Base-by-base conservation (phyloP, 768 basidiomycete genomes). In the Boletales sp. region DNA sequence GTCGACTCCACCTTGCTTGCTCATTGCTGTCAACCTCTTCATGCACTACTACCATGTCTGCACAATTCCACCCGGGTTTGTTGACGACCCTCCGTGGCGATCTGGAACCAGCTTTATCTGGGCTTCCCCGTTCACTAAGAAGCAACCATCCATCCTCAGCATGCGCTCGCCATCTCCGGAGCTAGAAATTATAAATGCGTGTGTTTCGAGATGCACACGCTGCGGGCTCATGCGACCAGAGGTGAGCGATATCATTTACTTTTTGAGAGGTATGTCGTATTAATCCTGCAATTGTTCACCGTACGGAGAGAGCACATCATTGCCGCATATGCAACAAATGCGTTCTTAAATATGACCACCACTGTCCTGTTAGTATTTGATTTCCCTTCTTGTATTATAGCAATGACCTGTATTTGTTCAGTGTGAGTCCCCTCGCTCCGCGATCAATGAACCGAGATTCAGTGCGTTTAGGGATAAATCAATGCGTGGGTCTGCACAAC, bases 401-500 rank as follows among this genome's bases (percentile, higher is more conserved):
- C 39, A 17, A 41, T 50, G 17, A 46, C 48, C 30, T 42, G 51
- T 33, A 8, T 44, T 28, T 30, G 8, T 41, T 14, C 51, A 77
- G 75, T 77, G 76, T 77, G 54, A 61, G 75, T 68, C 32, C 32
- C 19, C 41, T 35, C 21, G 34, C 46, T 48, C 5, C 28, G 12
- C 5, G 5, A 21, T 44, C 46, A 18, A 48, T 36, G n/a, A 28
- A 33, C 39, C 19, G 34, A 13, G 19, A 42, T 39, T 62, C 10
- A 59, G 21, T 14, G 6, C 5, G 9, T 19, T 19, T 15, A 94
- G 91, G 94, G 94, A 83, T 97, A 44, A 97, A 97, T 67, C 91
- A 93, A 80, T 98, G 95, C 64, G 95, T 99, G 39, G 95, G 95
- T 11, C 67, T 98, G 8, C 77, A 95, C 64, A 99, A 98, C 59